Conservation (phyloP, 2,329 filamentous ascomycete genomes). For the Setomelanomma holmii region DNA sequence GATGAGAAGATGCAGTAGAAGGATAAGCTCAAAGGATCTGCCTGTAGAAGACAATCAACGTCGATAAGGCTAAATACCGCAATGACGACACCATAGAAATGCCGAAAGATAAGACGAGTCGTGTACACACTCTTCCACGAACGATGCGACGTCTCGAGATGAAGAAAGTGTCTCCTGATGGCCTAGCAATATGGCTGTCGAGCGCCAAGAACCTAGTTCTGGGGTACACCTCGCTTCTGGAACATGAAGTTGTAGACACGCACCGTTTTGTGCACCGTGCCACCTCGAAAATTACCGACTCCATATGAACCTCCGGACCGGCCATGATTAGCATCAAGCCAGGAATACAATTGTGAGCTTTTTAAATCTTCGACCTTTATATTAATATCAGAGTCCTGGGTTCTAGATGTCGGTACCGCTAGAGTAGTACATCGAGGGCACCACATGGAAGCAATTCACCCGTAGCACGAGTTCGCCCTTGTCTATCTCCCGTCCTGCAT, state of each 20-base stretch:
- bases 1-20: too few species aligned
- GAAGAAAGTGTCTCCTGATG: neutral
- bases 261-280: neutral
- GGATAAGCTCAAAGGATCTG: neutral
- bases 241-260: neutral
- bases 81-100: neutral
- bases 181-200: neutral
- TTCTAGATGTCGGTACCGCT: neutral
- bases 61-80: too few species aligned
- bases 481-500: slow-evolving; percentile 3
- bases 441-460: slow-evolving; percentile 1
- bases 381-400: neutral
- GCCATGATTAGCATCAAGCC: neutral
- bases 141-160: neutral
- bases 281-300: neutral
- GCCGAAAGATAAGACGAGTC: neutral
- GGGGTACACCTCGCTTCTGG: neutral
- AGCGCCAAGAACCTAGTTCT: slow-evolving; percentile 1
- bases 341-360: neutral
- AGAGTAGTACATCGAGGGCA: neutral
- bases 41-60: neutral
- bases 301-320: neutral
- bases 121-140: too few species aligned
- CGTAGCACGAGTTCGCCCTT: neutral
- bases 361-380: neutral